These are phyloP conservation scores for Mrakia blollopis DNA, from an alignment of 768 basidiomycete species.

Conservation along the genomic window DNA sequence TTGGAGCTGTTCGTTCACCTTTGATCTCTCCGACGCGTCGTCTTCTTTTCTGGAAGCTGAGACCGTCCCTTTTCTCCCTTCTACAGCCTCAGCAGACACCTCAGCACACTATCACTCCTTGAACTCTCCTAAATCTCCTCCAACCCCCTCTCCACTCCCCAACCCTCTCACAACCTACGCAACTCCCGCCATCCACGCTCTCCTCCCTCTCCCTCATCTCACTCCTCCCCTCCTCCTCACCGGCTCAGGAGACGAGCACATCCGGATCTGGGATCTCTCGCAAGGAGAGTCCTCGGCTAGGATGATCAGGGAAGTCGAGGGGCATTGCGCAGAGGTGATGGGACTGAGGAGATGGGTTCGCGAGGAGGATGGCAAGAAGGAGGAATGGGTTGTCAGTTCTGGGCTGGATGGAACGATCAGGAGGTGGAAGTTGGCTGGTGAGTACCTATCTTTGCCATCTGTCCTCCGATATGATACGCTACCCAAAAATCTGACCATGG, in stretches of 20 bases:
- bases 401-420: constrained; percentile 84
- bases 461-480: too few species aligned
- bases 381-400: constrained; percentile 76
- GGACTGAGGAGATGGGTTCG: constrained; percentile 65
- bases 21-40: neutral
- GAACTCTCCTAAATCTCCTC: constrained; percentile 57
- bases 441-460: constrained; percentile 38
- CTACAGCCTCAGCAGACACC: constrained; percentile 79
- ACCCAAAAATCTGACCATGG: too few species aligned
- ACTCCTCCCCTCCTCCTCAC: constrained; percentile 71
- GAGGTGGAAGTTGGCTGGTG: constrained; percentile 69
- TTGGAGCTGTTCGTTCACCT: constrained; percentile 69
- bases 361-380: constrained; percentile 52
- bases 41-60: neutral
- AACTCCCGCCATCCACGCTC: constrained; percentile 10
- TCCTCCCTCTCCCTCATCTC: constrained; percentile 43
- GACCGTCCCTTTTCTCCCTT: neutral
- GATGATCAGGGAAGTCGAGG: constrained; percentile 53
- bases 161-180: constrained; percentile 4
- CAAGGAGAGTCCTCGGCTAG: constrained; percentile 50
- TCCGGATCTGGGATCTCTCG: constrained; percentile 75
- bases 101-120: constrained; percentile 61
- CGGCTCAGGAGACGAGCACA: constrained; percentile 68
- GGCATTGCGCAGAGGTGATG: constrained; percentile 85
- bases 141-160: constrained; percentile 47